Evolutionary conservation across 164 flowering plant genomes (phyloP).

Genomic region (Hamamelis virginiana): DNA sequence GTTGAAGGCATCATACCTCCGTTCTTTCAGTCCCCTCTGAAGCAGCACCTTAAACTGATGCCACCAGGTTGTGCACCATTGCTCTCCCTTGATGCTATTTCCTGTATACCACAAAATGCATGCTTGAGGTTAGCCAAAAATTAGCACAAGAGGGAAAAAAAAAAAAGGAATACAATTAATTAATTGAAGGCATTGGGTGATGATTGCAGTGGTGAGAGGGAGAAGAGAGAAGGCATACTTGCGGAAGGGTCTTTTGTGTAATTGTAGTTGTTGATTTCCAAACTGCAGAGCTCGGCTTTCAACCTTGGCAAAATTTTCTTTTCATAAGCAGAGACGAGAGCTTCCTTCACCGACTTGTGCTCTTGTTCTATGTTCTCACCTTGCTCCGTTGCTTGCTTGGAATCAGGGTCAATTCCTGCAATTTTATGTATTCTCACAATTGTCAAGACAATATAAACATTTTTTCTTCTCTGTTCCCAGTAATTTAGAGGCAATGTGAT

Average conservation of each 20-base stretch:
- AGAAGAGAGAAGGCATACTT: conserved; percentile 36
- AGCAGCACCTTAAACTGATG: conserved; percentile 83
- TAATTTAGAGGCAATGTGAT: not conserved
- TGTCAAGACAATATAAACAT: not conserved
- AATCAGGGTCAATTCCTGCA: conserved; percentile 82
- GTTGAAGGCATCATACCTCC: conserved; percentile 83
- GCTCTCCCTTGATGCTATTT: conserved; percentile 36
- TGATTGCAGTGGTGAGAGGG: not conserved
- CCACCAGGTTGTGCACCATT: conserved; percentile 98
- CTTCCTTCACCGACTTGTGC: conserved; percentile 56
- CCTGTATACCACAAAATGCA: conserved; percentile 23
- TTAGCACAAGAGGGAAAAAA: no score
- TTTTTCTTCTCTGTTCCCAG: not conserved
- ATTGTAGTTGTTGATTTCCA: conserved; percentile 38
- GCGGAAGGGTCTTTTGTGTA: conserved; percentile 40
- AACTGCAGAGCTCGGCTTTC: conserved; percentile 66
- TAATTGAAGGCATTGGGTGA: not conserved
- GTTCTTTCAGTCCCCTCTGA: conserved; percentile 76
- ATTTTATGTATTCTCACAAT: conserved; percentile 1
- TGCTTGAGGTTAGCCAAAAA: not conserved
- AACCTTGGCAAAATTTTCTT: conserved; percentile 71
- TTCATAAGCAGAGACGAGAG: conserved; percentile 75
- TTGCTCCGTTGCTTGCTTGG: conserved; percentile 42
- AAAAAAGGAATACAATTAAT: not conserved
- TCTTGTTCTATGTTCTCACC: conserved; percentile 57